Evolutionary conservation across 805 yeast genomes (phyloP).

Genomic region (Candida germanica): DNA sequence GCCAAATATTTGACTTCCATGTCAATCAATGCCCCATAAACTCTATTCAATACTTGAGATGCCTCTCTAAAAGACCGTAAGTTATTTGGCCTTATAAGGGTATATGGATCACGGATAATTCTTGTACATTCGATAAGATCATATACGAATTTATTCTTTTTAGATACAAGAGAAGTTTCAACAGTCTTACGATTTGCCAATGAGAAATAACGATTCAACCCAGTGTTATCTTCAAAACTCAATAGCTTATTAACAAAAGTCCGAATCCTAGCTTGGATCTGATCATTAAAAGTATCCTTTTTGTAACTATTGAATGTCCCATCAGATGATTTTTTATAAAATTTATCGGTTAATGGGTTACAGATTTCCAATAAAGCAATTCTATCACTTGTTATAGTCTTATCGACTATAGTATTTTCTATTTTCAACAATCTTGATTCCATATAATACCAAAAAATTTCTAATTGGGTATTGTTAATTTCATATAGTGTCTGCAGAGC

Average conservation of each 20-base stretch:
- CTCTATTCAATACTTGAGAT: slow-evolving; percentile 23
- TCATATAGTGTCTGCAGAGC: slow-evolving; percentile 22
- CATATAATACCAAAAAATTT: slow-evolving; percentile 34
- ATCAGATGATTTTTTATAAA: slow-evolving; percentile 13
- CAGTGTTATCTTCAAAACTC: slow-evolving; percentile 42
- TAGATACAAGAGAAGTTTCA: slow-evolving; percentile 18
- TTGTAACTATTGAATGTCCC: slow-evolving; percentile 26
- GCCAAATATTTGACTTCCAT: slow-evolving; percentile 18
- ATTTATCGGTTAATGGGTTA: slow-evolving; percentile 35
- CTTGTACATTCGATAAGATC: slow-evolving; percentile 31
- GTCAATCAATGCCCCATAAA: slow-evolving; percentile 26
- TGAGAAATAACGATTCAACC: slow-evolving; percentile 39
- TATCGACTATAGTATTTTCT: slow-evolving; percentile 23
- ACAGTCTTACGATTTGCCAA: slow-evolving; percentile 24
- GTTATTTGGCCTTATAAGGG: slow-evolving; percentile 21
- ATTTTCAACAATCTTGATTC: slow-evolving; percentile 31
- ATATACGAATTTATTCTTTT: slow-evolving; percentile 20
- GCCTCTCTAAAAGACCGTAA: slow-evolving; percentile 18
- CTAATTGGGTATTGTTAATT: slow-evolving; percentile 16
- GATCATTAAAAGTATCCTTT: slow-evolving; percentile 39
- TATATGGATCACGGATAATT: slow-evolving; percentile 35
- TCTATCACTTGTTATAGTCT: slow-evolving; percentile 29
- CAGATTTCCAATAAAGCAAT: slow-evolving; percentile 39
- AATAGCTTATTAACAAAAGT: slow-evolving; percentile 31
- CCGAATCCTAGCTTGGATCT: slow-evolving; percentile 35